Conservation (phyloP, 164 flowering plant genomes). For the Stephania japonica region DNA sequence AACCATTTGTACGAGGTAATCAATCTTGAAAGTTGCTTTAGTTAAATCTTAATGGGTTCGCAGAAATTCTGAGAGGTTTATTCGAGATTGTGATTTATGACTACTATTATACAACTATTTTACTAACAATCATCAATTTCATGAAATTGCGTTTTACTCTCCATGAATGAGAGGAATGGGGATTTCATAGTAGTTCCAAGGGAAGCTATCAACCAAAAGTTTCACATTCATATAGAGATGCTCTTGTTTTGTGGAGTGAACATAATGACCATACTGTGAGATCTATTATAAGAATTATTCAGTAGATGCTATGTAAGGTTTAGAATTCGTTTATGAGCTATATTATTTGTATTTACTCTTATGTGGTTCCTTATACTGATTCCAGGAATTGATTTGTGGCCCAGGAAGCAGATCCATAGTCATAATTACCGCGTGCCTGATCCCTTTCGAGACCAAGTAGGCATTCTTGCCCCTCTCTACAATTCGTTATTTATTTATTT, state of each 20-base stretch:
- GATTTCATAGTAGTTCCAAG: no score
- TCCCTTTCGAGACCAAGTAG: conserved; percentile 62
- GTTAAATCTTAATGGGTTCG: neutral
- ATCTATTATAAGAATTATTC: neutral
- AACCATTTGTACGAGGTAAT: neutral
- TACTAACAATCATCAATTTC: neutral
- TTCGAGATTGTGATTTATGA: neutral
- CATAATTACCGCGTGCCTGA: conserved; percentile 86
- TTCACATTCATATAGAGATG: neutral
- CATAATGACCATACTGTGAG: no score
- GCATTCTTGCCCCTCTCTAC: conserved; percentile 9
- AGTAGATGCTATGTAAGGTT: neutral
- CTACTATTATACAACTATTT: neutral
- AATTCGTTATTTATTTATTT: neutral
- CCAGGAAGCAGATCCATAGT: conserved; percentile 86
- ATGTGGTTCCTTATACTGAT: conserved; percentile 1
- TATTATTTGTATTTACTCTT: neutral
- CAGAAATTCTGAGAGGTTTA: neutral
- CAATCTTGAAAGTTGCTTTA: neutral
- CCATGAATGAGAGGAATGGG: no score
- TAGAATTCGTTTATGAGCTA: neutral
- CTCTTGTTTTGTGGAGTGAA: neutral
- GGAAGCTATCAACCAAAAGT: no score
- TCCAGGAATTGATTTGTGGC: conserved; percentile 69
- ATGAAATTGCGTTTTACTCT: no score